phyloP scores from a whole-genome alignment of 1,284 basidiomycete genomes.

The Paramarasmius palmivorus region DNA sequence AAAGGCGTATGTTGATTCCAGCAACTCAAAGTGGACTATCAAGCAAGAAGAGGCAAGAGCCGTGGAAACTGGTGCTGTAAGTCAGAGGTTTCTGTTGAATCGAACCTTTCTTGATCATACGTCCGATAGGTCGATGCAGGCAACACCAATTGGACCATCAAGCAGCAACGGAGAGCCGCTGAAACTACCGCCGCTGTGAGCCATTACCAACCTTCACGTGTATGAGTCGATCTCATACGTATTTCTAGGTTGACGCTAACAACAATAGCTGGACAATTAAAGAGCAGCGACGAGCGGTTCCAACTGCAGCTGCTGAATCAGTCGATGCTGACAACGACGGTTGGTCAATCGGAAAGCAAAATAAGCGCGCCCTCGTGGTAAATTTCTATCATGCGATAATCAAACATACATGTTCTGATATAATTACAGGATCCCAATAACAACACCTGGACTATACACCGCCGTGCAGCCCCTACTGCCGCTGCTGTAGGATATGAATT shows the following conservation, averaged over 20 bases:
- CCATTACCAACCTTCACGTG: neutral
- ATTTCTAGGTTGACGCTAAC: neutral
- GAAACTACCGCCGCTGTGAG: neutral
- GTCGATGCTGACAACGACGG: neutral
- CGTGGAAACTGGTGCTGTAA: neutral
- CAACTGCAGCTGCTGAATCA: too few relatives aligned
- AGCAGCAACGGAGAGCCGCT: neutral
- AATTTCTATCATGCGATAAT: too few relatives aligned
- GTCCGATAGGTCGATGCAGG: neutral
- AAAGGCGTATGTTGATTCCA: neutral
- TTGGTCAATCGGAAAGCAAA: neutral
- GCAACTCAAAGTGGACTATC: neutral
- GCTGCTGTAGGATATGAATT: too few relatives aligned
- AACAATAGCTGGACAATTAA: too few relatives aligned
- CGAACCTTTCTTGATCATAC: neutral
- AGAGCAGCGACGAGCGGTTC: too few relatives aligned
- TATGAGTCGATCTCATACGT: neutral
- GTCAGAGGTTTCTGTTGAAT: neutral
- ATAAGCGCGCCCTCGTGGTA: too few relatives aligned
- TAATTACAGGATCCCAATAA: too few relatives aligned
- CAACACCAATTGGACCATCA: neutral
- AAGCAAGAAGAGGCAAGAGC: neutral
- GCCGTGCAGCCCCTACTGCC: too few relatives aligned
- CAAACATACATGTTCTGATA: too few relatives aligned
- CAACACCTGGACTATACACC: too few relatives aligned